Evolutionary conservation across 495 filamentous ascomycete genomes (phyloP), one percentile per base, ranked within the genome.

Genomic region (Penicillium coprophilum): DNA sequence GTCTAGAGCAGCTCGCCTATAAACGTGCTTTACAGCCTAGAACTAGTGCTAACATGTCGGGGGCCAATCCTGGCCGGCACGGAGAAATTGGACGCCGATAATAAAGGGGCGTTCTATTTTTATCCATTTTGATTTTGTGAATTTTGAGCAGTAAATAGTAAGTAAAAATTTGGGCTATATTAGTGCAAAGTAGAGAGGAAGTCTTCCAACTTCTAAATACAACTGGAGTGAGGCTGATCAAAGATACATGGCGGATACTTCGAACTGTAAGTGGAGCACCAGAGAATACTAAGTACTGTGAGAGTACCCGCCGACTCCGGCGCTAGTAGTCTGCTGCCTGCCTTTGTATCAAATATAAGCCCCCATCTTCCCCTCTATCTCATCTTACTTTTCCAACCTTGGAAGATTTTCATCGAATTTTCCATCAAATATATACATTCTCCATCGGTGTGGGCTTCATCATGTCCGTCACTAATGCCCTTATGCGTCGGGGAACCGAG

Each of bases 401-500:
- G 11, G 39, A 10, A 28, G 11, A 3, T 44, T 43, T 31, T 9
- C 28, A 31, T 31, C 20, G 23, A 30, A 39, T 45, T 41, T 34
- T 27, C 30, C 30, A 46, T 45, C n/a, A 1, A 38, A 19, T 44
- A 38, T 48, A 40, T 40, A 32, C 27, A 27, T 31, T 40, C 15
- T 8, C 6, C 27, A 46, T 19, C 24, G 50, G 23, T 21, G 46
- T 31, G 13, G 6, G 24, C 15, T 57, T 53, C 52, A 61, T 28
- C 28, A 61, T 61, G 59, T 23, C 59, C 24, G 32, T 58, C 17
- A 53, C 23, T 21, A 24, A 34, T 41, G 17, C 6, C 13, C 27
- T 59, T 9, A 19, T 63, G 52, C 60, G 60, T 12, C 60, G 60
- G 19, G 38, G 60, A 31, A 36, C 46, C 13, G 60, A 63, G 44